These are phyloP conservation scores for Pyrenophora tritici-repentis DNA, from an alignment of 2,329 filamentous ascomycete genomes.

Conservation along the genomic window DNA sequence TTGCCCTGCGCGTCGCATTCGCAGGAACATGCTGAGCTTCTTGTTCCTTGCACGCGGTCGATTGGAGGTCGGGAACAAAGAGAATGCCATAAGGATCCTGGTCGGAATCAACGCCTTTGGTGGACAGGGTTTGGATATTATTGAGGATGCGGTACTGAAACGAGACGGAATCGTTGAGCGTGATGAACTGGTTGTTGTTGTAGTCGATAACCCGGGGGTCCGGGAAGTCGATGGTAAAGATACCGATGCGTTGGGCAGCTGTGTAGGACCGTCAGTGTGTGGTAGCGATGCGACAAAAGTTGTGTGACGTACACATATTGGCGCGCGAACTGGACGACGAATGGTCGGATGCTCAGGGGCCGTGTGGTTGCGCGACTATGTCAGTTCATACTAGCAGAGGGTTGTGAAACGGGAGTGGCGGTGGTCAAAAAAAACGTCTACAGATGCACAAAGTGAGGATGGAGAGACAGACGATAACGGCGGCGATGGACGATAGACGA, in stretches of 20 bases:
- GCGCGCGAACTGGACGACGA: constrained; percentile 13
- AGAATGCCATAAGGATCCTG: constrained; percentile 76
- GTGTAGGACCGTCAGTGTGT: constrained; percentile 11
- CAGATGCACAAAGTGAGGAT: too few species aligned
- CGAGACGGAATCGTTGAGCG: constrained; percentile 37
- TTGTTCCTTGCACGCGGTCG: constrained; percentile 66
- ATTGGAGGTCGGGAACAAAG: constrained; percentile 75
- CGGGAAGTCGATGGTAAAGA: constrained; percentile 46
- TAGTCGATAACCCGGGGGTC: constrained; percentile 37
- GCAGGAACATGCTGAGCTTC: constrained; percentile 70
- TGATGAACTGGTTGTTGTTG: constrained; percentile 39
- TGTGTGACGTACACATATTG: constrained; percentile 49
- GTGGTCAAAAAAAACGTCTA: too few species aligned
- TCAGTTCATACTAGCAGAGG: constrained; percentile 20
- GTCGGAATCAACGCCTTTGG: constrained; percentile 65
- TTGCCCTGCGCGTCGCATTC: constrained; percentile 73
- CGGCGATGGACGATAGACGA: constrained; percentile 2
- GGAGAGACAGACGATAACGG: constrained; percentile 1
- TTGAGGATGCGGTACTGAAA: constrained; percentile 47
- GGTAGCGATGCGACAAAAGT: background rate
- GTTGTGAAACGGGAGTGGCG: background rate
- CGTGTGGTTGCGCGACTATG: constrained; percentile 9
- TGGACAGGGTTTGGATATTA: constrained; percentile 78
- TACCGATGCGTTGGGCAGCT: constrained; percentile 43
- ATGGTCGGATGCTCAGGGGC: constrained; percentile 19